phyloP scores from a whole-genome alignment of 306 rosid species.

The Prunus campanulata region DNA sequence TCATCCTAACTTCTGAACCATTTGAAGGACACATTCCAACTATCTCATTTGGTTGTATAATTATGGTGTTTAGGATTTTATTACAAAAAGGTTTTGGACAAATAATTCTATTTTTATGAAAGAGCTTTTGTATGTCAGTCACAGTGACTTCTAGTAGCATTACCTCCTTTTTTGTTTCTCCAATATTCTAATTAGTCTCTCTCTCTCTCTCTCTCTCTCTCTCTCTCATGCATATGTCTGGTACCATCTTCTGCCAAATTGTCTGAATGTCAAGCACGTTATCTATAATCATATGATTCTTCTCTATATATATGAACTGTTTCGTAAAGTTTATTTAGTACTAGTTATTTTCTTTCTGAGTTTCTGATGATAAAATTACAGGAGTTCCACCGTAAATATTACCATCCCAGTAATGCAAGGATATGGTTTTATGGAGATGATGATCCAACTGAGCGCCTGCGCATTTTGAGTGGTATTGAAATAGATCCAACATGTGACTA shows the following conservation, averaged over 20 bases:
- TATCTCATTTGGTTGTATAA: not conserved
- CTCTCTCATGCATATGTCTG: too few relatives aligned
- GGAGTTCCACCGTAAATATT: constrained; percentile 94
- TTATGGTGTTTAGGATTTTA: not conserved
- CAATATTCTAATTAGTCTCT: not conserved
- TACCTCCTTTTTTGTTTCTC: not conserved
- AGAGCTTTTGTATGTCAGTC: not conserved
- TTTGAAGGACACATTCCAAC: not conserved
- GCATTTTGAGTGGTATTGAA: constrained; percentile 67
- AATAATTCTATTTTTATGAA: not conserved
- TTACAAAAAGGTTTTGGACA: not conserved
- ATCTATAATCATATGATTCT: too few relatives aligned
- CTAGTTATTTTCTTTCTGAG: constrained; percentile 15
- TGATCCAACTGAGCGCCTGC: constrained; percentile 87
- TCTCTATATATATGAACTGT: too few relatives aligned
- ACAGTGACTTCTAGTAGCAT: not conserved
- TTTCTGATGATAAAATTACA: constrained; percentile 25
- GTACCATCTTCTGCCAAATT: too few relatives aligned
- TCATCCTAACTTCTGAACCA: not conserved
- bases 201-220: too few relatives aligned
- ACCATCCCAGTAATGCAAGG: constrained; percentile 91
- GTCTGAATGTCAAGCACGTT: too few relatives aligned
- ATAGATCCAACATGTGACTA: constrained; percentile 2
- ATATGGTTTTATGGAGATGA: constrained; percentile 99
- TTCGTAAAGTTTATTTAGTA: not conserved